Conservation (phyloP, 1,284 basidiomycete genomes). For the Coniferiporia weirii region DNA sequence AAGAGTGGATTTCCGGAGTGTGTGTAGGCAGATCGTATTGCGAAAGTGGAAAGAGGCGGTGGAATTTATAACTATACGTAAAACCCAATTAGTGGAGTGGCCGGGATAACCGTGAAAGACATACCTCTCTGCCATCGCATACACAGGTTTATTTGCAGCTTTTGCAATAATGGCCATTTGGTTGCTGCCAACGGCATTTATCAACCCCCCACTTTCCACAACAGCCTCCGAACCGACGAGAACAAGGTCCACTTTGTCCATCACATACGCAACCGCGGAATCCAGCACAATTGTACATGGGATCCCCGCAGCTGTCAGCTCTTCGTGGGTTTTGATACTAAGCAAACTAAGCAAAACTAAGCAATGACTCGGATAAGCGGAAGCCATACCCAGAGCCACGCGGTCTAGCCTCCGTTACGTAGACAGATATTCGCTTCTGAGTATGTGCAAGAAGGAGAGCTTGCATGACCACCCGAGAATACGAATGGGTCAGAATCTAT, state of each 20-base stretch:
- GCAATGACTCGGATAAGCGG: background rate
- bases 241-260: slow-evolving; percentile 89
- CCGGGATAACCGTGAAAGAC: slow-evolving; percentile 14
- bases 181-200: slow-evolving; percentile 90
- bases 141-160: slow-evolving; percentile 92
- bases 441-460: slow-evolving; percentile 85
- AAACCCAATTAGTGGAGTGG: slow-evolving; percentile 21
- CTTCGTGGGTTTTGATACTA: slow-evolving; percentile 86
- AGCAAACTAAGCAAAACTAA: slow-evolving; percentile 6
- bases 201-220: slow-evolving; percentile 86
- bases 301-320: slow-evolving; percentile 80
- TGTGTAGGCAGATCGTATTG: slow-evolving; percentile 94
- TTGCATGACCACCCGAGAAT: slow-evolving; percentile 94
- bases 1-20: slow-evolving; percentile 65
- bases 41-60: slow-evolving; percentile 92
- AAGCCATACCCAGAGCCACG: slow-evolving; percentile 67
- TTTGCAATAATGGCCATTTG: slow-evolving; percentile 97
- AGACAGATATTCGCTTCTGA: slow-evolving; percentile 92
- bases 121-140: slow-evolving; percentile 91
- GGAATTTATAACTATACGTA: slow-evolving; percentile 85
- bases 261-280: slow-evolving; percentile 94
- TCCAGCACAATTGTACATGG: slow-evolving; percentile 95
- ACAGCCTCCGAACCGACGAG: slow-evolving; percentile 97
- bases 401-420: slow-evolving; percentile 94
- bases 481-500: slow-evolving; percentile 92